Evolutionary conservation across 352 stramenopile genomes (phyloP).

Genomic region (Aphanomyces stellatus): DNA sequence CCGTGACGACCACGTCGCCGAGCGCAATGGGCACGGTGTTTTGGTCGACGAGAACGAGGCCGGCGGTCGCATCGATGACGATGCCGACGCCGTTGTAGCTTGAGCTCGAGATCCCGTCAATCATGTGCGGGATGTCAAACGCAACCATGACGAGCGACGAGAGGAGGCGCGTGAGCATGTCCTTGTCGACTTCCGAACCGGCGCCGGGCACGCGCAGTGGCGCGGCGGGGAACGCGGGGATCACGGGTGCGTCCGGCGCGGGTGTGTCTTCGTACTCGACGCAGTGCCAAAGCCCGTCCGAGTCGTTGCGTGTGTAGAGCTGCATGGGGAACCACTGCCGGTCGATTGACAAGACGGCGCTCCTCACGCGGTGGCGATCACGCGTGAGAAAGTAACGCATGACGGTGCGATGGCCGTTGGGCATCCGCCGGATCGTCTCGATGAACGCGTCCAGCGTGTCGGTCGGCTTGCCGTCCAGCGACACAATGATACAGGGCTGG

Average conservation of each 20-base stretch:
- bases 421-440: slow-evolving; percentile 51
- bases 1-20: slow-evolving; percentile 80
- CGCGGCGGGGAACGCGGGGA: slow-evolving; percentile 45
- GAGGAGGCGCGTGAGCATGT: slow-evolving; percentile 59
- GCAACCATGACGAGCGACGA: slow-evolving; percentile 83
- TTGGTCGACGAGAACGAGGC: slow-evolving; percentile 88
- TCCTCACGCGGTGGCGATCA: slow-evolving; percentile 75
- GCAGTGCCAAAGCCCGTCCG: slow-evolving; percentile 57
- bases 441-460: slow-evolving; percentile 78
- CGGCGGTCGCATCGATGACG: slow-evolving; percentile 70
- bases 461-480: slow-evolving; percentile 68
- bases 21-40: slow-evolving; percentile 87
- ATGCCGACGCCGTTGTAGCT: slow-evolving; percentile 86
- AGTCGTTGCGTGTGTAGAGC: slow-evolving; percentile 61
- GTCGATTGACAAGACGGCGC: slow-evolving; percentile 85
- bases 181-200: slow-evolving; percentile 24
- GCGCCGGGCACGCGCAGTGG: slow-evolving; percentile 63
- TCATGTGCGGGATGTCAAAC: slow-evolving; percentile 90
- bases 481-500: slow-evolving; percentile 81
- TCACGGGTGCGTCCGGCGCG: slow-evolving; percentile 20
- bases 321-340: slow-evolving; percentile 85
- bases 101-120: slow-evolving; percentile 85
- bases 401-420: slow-evolving; percentile 73
- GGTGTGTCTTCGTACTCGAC: not conserved
- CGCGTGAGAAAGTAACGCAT: slow-evolving; percentile 82